Evolutionary conservation across 768 basidiomycete genomes (phyloP), one percentile per base, ranked within the genome.

Genomic region (Coprinopsis strossmayeri): DNA sequence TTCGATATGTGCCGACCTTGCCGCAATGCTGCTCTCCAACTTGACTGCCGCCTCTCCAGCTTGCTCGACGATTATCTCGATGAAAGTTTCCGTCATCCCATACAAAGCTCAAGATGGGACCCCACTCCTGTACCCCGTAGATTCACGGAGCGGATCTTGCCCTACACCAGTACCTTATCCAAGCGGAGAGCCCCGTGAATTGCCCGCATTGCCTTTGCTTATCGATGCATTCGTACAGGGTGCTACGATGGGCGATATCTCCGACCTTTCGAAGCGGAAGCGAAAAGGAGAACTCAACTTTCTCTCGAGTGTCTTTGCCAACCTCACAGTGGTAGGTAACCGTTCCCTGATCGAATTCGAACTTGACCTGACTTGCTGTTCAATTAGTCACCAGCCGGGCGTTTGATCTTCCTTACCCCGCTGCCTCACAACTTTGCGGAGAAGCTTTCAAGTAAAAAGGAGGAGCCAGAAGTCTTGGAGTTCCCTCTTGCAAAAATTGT

Each of bases 11-110:
- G 91, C 92, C 27, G 94, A 97, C 70, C 80, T 98, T 17, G 91
- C 93, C 2, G 78, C 91, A n/a, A 98, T 98, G 95, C 73, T 97
- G 1, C 76, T 98, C 9, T 95, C 93, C n/a, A 98, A 98, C 68
- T 69, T 96, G 27, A 88, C 91, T 7, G 77, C 87, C 3, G 82
- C 88, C 37, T 73, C 87, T 1, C 65, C 76, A 0, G 77, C 87
- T 46, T 85, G 88, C 55, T 69, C 76, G 9, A 63, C 73, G 5
- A 63, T 98, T 7, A 67, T 91, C 3, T 70, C 71, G 1, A 68
- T 93, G 37, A 78, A 78, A 50, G 74, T 96, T 40, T 67, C 81
- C 2, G 69, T 93, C 38, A 71, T 88, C 15, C 64, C 69, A 7
- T 72, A 74, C 46, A 52, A 68, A 5, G 64, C 69, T 17, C 68